Base-by-base conservation (phyloP, 2,329 filamentous ascomycete genomes). In the Gnomoniopsis sp. region DNA sequence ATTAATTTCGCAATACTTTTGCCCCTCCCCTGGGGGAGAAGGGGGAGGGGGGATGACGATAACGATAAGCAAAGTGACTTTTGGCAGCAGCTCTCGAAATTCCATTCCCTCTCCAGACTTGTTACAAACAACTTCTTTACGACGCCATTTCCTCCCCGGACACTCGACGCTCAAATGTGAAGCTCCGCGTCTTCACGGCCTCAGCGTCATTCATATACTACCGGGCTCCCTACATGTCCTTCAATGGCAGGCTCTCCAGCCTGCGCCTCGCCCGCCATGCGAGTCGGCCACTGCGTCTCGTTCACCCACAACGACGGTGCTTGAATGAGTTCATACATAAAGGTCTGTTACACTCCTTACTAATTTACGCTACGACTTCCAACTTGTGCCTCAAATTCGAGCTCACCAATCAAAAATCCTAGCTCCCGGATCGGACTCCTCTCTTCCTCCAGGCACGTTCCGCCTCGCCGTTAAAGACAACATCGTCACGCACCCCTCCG, bases 401-500 rank as follows among this genome's bases (percentile, higher is more conserved):
- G 2, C 17, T 14, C 43, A 4, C 49, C 1, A 2, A 7, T 33
- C 3, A 30, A 12, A 11, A 6, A 1, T 12, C n/a, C 15, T n/a
- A 59, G 53, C 41, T 30, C 12, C 55, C 43, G 14, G 22, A 3
- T 2, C 30, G 4, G 12, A 19, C 6, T 6, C 14, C 2, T 23
- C 48, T 15, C 33, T 11, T 12, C 41, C 50, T 7, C 55, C 55
- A 11, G 15, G 38, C 49, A 26, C 43, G 12, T 79, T 82, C 62
- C 72, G 70, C 34, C 75, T 90, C 53, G 86, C 87, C 4, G 77
- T 92, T 55, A 93, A 93, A 69, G 89, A 93, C 74, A 93, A 92
- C 69, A 91, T 93, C 63, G 83, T 86, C 55, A 89, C 88, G 0
- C 50, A 48, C 14, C 19, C 57, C 15, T 14, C 48, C 38, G 57